Base-by-base conservation (phyloP, 2,329 filamentous ascomycete genomes). In the Trichoderma breve region DNA sequence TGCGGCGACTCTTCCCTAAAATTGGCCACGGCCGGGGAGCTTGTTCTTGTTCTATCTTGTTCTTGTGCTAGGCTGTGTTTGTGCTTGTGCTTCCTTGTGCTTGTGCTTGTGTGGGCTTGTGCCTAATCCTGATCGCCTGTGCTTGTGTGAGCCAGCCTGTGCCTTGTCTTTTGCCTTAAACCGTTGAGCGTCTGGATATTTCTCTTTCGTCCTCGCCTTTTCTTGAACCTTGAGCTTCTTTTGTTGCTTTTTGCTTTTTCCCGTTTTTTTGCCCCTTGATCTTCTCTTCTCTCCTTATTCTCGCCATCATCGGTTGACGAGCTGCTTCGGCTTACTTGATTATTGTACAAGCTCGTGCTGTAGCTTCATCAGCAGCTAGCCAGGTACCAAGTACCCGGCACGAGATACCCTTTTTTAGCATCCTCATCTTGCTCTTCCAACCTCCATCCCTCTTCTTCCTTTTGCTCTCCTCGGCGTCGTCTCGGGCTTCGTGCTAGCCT, bases 331-430 rank as follows among this genome's bases (percentile, higher is more conserved):
- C 39, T 43, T 43, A 43, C 39, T 43, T 43, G 39, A n/a, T 43
- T 43, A 7, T 43, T 43, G 39, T 58, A 32, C 30, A n/a, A 7
- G 43, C n/a, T 24, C 18, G 39, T 58, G 21, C 64, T 18, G 34
- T 43, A 53, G 62, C 43, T 53, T 53, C 62, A 53, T 26, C 26
- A 32, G 64, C 64, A 43, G 51, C 24, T 28, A 28, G 61, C 15
- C 34, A 60, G 43, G 53, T 61, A 70, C 55, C 58, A 51, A 30
- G 28, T 60, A 39, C 36, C 66, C 36, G 30, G 66, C 66, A 62
- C 66, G 55, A 60, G 66, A 61, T 53, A 70, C 57, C 64, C 64
- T 21, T 51, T 62, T 62, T 70, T 47, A 60, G 66, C 66, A 26
- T 61, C 66, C 55, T 69, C 55, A 1, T 43, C 34, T 24, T 68